These are phyloP conservation scores for Colletotrichum caudatum DNA, from an alignment of 2,329 filamentous ascomycete species.

Conservation along the genomic window DNA sequence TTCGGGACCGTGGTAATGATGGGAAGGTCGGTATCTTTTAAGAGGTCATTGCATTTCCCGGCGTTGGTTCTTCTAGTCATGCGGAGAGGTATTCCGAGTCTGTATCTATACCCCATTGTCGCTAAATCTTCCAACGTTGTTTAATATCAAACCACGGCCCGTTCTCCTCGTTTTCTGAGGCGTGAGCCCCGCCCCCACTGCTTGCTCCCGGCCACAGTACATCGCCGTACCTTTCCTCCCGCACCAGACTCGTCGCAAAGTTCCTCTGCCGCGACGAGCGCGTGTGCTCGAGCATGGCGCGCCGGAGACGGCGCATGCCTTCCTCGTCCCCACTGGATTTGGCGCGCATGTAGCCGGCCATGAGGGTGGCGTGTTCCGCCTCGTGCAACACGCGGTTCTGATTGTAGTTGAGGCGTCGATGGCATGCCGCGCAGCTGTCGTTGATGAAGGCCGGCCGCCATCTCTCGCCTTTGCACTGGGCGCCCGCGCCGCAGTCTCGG, in stretches of 20 bases:
- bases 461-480: slow-evolving; percentile 21
- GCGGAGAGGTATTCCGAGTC: slow-evolving; percentile 15
- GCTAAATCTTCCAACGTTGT: slow-evolving; percentile 10
- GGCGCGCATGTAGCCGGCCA: slow-evolving; percentile 46
- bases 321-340: slow-evolving; percentile 44
- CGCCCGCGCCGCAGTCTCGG: slow-evolving; percentile 33
- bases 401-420: slow-evolving; percentile 46
- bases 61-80: not conserved
- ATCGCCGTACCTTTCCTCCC: slow-evolving; percentile 17
- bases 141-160: not conserved
- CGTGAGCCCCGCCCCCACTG: not conserved
- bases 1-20: slow-evolving; percentile 36
- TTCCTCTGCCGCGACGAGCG: slow-evolving; percentile 27
- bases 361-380: slow-evolving; percentile 45
- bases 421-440: slow-evolving; percentile 55
- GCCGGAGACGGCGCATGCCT: slow-evolving; percentile 45
- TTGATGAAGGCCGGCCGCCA: slow-evolving; percentile 45
- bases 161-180: not conserved
- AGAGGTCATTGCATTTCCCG: not conserved
- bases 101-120: slow-evolving; percentile 35
- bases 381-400: slow-evolving; percentile 48
- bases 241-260: slow-evolving; percentile 26
- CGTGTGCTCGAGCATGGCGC: slow-evolving; percentile 42
- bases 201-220: slow-evolving; percentile 20
- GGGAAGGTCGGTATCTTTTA: not conserved